These are phyloP conservation scores for Mucor mucedo DNA, from an alignment of 371 early-diverging fungal genomes.

Conservation along the genomic window DNA sequence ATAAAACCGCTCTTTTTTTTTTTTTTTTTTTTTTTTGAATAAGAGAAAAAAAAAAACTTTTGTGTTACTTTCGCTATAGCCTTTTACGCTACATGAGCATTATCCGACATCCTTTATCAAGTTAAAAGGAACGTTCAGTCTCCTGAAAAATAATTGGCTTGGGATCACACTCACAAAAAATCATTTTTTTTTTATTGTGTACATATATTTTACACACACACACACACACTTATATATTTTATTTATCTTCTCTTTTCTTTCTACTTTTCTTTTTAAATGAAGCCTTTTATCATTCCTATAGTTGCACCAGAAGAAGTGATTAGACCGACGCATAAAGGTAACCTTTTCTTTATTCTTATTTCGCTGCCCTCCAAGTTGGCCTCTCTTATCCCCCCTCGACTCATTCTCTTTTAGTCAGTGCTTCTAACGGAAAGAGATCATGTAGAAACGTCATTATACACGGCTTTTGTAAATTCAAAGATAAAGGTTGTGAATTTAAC, in stretches of 20 bases:
- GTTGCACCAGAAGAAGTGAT: neutral
- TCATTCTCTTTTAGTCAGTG: neutral
- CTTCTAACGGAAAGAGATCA: conserved; percentile 45
- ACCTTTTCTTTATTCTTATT: neutral
- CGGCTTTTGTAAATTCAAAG: conserved; percentile 86
- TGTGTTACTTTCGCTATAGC: no score
- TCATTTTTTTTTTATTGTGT: no score
- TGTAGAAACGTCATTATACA: conserved; percentile 87
- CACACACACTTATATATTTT: neutral
- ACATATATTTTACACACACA: no score
- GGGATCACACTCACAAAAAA: no score
- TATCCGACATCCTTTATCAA: no score
- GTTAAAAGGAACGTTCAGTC: no score
- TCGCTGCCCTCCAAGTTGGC: no score
- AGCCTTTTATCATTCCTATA: neutral
- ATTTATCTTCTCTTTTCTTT: neutral
- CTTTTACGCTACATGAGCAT: no score
- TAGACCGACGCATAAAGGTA: no score
- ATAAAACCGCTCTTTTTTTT: neutral
- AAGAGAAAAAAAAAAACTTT: no score
- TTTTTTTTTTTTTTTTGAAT: neutral
- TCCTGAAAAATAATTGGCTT: no score
- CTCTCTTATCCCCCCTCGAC: neutral
- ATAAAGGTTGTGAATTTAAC: conserved; percentile 86
- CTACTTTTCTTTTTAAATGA: neutral